These are phyloP conservation scores for Venturia oleaginea DNA, from an alignment of 2,329 filamentous ascomycete species.

Conservation along the genomic window DNA sequence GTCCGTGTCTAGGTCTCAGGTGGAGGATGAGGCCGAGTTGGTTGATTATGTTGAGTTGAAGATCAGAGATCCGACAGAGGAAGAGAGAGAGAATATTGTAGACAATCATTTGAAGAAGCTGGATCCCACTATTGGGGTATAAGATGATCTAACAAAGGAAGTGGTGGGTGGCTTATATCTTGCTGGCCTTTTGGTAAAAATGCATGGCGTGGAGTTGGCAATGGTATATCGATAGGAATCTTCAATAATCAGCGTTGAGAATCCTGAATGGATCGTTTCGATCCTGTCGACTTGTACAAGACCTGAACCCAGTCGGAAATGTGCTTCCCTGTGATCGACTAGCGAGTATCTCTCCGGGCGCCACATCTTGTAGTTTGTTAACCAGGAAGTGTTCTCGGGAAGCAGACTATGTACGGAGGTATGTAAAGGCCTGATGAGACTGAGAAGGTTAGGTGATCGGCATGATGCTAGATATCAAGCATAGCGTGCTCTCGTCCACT, in stretches of 20 bases:
- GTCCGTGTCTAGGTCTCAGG: background rate
- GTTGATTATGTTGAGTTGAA: conserved; percentile 45
- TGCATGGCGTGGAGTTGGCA: background rate
- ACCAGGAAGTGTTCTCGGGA: too few species aligned
- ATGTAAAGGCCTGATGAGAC: too few species aligned
- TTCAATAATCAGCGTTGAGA: background rate
- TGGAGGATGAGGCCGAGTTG: conserved; percentile 35
- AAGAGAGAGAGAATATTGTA: conserved; percentile 38
- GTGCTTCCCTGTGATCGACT: too few species aligned
- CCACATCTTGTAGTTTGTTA: too few species aligned
- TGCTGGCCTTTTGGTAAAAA: background rate
- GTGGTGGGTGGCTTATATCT: background rate
- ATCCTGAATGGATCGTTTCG: background rate
- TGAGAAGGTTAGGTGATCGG: background rate
- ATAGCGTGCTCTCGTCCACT: background rate
- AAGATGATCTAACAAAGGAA: background rate
- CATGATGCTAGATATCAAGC: too few species aligned
- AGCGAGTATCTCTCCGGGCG: too few species aligned
- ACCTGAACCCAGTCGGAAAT: too few species aligned
- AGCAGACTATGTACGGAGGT: too few species aligned
- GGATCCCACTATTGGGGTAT: conserved; percentile 23
- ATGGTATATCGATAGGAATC: background rate
- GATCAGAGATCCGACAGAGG: conserved; percentile 41
- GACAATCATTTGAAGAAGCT: conserved; percentile 35
- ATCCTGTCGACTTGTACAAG: background rate